phyloP scores from a whole-genome alignment of 2,329 filamentous ascomycete species.

The Didymella sp. region DNA sequence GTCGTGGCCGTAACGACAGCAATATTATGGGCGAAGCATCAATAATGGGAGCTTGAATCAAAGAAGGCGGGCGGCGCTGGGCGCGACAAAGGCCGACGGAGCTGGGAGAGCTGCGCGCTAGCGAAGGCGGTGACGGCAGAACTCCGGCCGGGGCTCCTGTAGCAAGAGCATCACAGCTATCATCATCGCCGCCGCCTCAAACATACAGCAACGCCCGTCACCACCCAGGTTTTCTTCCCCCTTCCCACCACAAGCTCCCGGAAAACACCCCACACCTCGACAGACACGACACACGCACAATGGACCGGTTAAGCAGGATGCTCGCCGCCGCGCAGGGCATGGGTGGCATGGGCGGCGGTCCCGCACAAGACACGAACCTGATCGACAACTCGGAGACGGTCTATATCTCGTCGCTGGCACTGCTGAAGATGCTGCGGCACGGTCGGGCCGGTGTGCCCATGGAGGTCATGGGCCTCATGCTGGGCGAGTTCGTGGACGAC shows the following conservation, averaged over 20 bases:
- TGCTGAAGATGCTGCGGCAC: conserved; percentile 98
- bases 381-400: conserved; percentile 99
- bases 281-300: conserved; percentile 49
- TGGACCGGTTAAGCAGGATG: conserved; percentile 94
- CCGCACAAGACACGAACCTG: conserved; percentile 74
- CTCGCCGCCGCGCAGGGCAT: conserved; percentile 74
- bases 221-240: neutral
- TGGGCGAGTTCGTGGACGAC: conserved; percentile 98
- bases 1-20: neutral
- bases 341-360: conserved; percentile 67
- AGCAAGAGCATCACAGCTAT: conserved; percentile 7
- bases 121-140: neutral
- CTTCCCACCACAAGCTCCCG: neutral
- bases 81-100: conserved; percentile 15
- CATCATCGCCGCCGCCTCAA: conserved; percentile 17
- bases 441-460: conserved; percentile 97
- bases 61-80: conserved; percentile 10
- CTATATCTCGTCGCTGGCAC: conserved; percentile 95
- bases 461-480: conserved; percentile 99
- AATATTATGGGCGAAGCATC: conserved; percentile 5
- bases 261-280: neutral
- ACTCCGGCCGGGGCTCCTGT: neutral
- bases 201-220: neutral
- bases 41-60: conserved; percentile 2
- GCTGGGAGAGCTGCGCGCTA: conserved; percentile 10